Evolutionary conservation across 1,284 basidiomycete genomes (phyloP), one percentile per base, ranked within the genome.

Genomic region (Puccinia novopanici): DNA sequence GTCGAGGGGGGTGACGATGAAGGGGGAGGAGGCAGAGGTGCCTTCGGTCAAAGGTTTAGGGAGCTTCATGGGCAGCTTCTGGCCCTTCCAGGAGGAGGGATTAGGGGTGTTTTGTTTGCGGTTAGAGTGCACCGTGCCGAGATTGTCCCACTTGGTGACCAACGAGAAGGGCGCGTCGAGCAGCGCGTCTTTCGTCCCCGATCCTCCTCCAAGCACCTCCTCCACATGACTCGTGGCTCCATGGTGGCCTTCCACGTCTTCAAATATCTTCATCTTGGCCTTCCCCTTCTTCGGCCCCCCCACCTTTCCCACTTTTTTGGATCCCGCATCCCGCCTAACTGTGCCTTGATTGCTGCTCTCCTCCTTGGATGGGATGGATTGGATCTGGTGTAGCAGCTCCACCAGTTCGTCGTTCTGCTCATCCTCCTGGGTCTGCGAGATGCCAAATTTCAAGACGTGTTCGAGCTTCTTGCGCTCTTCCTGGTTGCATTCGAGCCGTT

Each of bases 401-500:
- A 74, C 27, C 15, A 71, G 17, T 67, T 67, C 40, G 5, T 3
- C 19, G 45, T 71, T 50, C 19, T 19, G 48, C 12, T 71, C 68
- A 71, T 71, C 68, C 2, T 57, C 55, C n/a, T 17, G 12, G 15
- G 55, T 59, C 54, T 74, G 54, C 4, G 72, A 74, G 37, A 74
- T 59, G 0, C 72, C 72, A 45, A 74, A 74, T 45, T 74, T 74
- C 30, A 74, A 24, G 24, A 74, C 55, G 19, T 74, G 50, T 74
- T 74, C 72, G 5, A 74, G 50, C 30, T 74, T 74, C 15, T 15
- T 24, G 42, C 72, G 72, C 0, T 74, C 93, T 90, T 89, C 82
- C 91, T 89, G 71, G 89, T 88, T 54, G 2, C 48, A 54, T 19
- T 54, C n/a, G 27, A 71, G 54, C 34, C 68, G 55, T 88, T 88